phyloP scores from a whole-genome alignment of 106 monocot genomes.

The Narthecium ossifragum region DNA sequence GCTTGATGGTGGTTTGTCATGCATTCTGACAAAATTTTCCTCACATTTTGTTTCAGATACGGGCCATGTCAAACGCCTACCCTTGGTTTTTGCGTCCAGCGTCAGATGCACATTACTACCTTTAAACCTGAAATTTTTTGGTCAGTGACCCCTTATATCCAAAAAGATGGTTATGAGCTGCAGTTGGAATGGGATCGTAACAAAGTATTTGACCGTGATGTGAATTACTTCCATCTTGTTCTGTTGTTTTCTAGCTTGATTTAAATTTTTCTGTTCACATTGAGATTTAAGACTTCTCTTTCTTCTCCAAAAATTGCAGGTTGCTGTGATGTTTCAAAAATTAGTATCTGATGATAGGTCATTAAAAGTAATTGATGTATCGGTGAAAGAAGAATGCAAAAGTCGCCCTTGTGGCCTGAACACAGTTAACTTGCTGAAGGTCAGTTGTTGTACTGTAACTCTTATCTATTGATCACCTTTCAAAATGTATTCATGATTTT shows the following conservation, averaged over 20 bases:
- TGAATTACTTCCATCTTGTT: conserved; percentile 44
- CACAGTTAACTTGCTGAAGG: conserved; percentile 90
- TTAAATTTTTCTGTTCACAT: too few relatives aligned
- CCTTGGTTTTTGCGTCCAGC: conserved; percentile 94
- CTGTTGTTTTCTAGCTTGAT: too few relatives aligned
- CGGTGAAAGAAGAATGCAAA: conserved; percentile 77
- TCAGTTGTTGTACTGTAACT: conserved; percentile 13
- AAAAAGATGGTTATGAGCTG: conserved; percentile 85
- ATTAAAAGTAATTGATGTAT: conserved; percentile 63
- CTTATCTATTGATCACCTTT: too few relatives aligned
- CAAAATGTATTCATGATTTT: too few relatives aligned
- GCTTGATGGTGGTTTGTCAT: too few relatives aligned
- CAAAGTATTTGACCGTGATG: conserved; percentile 78
- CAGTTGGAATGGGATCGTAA: conserved; percentile 84
- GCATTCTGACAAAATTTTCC: neutral
- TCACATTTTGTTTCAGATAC: conserved; percentile 42
- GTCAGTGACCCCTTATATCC: conserved; percentile 58
- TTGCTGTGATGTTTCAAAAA: conserved; percentile 86
- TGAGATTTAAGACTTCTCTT: conserved; percentile 11
- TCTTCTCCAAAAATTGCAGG: conserved; percentile 51
- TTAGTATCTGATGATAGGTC: conserved; percentile 54
- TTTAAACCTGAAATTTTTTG: conserved; percentile 96
- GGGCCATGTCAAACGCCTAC: conserved; percentile 98
- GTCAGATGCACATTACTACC: conserved; percentile 84
- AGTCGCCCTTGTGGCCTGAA: conserved; percentile 91